Evolutionary conservation across 345 rosid species (phyloP), one percentile per base, ranked within the genome.

Genomic region (Rhizophora apiculata): DNA sequence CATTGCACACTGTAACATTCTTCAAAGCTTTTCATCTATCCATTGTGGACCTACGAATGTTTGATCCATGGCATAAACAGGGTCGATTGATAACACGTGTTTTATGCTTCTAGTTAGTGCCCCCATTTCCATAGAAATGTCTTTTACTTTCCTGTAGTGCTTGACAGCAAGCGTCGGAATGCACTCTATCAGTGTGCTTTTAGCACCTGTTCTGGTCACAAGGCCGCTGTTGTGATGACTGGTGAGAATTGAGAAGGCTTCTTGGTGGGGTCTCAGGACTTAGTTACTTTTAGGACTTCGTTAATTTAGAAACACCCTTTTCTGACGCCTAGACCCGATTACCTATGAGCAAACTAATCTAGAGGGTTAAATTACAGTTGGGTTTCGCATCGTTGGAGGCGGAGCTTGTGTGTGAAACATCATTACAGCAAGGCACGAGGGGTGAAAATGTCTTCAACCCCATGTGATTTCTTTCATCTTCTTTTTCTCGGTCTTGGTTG

Each of bases 341-440:
- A 52, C 62, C 69, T 68, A n/a, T 37, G 29, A 11, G 39, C 46
- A 36, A 64, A 54, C 52, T 20, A 70, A 53, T 30, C 27, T 32
- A 56, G 59, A 55, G 59, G 54, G 72, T 64, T 71, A 37, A 69
- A 74, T 78, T 75, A 6, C 27, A 63, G 48, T 43, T 3, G 58
- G 66, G 56, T 22, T 46, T 61, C 57, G 73, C 81, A 61, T 78
- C 72, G 64, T 75, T 75, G 70, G 34, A 39, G 68, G 77, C 72
- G 57, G 71, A 65, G 48, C 69, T 59, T 63, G 69, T 62, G 75
- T 64, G 71, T 51, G 64, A 56, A 69, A 59, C 72, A 79, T 79
- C 53, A 71, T 76, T 65, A 65, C 81, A 76, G 61, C 65, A 16
- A 55, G 57, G 77, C 74, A 75, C 70, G 71, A 34, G 74, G 74